These are phyloP conservation scores for Neoconidiobolus thromboides DNA, from an alignment of 371 early-diverging fungal genomes.

Conservation along the genomic window DNA sequence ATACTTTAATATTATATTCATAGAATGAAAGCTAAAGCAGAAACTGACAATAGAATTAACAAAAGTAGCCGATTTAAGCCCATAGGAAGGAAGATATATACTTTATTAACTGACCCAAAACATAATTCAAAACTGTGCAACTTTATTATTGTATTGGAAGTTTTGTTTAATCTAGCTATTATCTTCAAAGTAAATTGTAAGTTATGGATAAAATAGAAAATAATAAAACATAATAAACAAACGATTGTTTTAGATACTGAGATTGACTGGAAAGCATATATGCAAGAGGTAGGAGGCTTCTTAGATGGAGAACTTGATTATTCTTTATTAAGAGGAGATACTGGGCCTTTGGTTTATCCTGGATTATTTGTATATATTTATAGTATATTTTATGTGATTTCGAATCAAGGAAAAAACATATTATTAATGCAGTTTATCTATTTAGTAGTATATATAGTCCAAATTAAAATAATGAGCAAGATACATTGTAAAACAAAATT, in stretches of 20 bases:
- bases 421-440: constrained; percentile 62
- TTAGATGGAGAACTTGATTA: constrained; percentile 68
- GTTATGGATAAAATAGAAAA: no score
- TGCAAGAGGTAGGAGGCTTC: constrained; percentile 74
- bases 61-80: no score
- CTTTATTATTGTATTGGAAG: no score
- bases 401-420: constrained; percentile 43
- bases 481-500: constrained; percentile 29
- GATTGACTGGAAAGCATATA: constrained; percentile 87
- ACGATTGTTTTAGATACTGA: constrained; percentile 46
- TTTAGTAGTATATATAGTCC: constrained; percentile 46
- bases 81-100: no score
- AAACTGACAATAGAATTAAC: no score
- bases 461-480: constrained; percentile 32
- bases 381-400: constrained; percentile 41
- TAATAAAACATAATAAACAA: no score
- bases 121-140: no score
- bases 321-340: constrained; percentile 56
- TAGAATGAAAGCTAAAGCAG: no score
- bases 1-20: no score
- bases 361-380: constrained; percentile 85
- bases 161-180: no score
- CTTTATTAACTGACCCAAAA: no score
- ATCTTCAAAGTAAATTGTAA: no score
- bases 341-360: constrained; percentile 89